Evolutionary conservation across 2,329 filamentous ascomycete species (phyloP).

Genomic region (Lecanicillium sp.): DNA sequence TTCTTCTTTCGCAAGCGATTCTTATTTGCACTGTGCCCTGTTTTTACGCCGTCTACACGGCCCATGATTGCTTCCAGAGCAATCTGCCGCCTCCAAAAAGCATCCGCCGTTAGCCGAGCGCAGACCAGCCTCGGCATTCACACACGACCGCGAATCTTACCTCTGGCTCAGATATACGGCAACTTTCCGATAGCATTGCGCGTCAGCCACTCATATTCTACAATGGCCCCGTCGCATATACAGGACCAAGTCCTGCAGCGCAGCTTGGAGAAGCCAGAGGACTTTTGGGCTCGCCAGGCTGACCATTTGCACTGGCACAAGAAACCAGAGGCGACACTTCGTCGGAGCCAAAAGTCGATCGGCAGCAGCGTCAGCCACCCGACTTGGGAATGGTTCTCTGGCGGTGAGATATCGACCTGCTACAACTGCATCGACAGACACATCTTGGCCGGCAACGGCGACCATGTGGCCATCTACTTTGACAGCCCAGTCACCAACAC

Average conservation of each 20-base stretch:
- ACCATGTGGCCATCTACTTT: slow-evolving; percentile 70
- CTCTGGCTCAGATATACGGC: neutral
- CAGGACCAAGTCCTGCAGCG: slow-evolving; percentile 27
- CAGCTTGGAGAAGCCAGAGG: slow-evolving; percentile 40
- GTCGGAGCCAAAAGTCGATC: slow-evolving; percentile 54
- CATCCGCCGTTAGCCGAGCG: neutral
- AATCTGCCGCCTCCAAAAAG: neutral
- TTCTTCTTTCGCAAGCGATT: neutral
- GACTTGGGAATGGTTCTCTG: slow-evolving; percentile 86
- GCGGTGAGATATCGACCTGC: slow-evolving; percentile 81
- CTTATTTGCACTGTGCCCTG: neutral
- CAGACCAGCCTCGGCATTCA: neutral
- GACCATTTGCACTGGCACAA: slow-evolving; percentile 74
- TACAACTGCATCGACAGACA: slow-evolving; percentile 91
- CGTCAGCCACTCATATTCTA: no score
- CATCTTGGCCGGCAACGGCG: slow-evolving; percentile 70
- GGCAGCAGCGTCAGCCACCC: slow-evolving; percentile 55
- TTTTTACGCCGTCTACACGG: no score
- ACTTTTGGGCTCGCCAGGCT: slow-evolving; percentile 68
- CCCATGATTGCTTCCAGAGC: no score
- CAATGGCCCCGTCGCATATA: slow-evolving; percentile 7
- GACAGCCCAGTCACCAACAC: slow-evolving; percentile 75
- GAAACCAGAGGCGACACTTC: slow-evolving; percentile 57
- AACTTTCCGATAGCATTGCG: neutral
- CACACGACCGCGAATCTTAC: neutral